These are phyloP conservation scores for Taiozyma sp. DNA, from an alignment of 1,139 yeast genomes.

Conservation along the genomic window DNA sequence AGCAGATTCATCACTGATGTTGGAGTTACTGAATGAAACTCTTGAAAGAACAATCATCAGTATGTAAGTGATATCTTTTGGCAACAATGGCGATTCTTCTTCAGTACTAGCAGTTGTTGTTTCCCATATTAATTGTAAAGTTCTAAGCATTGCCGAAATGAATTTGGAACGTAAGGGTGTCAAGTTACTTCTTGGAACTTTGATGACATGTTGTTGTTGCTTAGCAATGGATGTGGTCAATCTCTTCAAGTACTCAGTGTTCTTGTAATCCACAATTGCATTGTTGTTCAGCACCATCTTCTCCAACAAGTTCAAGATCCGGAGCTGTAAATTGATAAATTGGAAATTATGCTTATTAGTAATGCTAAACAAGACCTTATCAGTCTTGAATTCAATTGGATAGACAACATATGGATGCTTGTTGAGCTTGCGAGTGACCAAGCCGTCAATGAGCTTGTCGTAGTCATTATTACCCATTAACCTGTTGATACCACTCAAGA, in stretches of 20 bases:
- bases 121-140: slow-evolving; percentile 21
- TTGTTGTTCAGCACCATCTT: slow-evolving; percentile 34
- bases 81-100: slow-evolving; percentile 29
- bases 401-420: slow-evolving; percentile 14
- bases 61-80: slow-evolving; percentile 19
- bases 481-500: slow-evolving; percentile 43
- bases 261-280: slow-evolving; percentile 27
- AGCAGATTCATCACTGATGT: slow-evolving; percentile 34
- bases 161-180: slow-evolving; percentile 38
- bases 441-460: slow-evolving; percentile 23
- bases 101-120: slow-evolving; percentile 6
- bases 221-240: slow-evolving; percentile 42
- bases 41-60: slow-evolving; percentile 47
- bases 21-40: slow-evolving; percentile 49
- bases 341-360: slow-evolving; percentile 39
- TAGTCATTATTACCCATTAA: slow-evolving; percentile 45
- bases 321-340: slow-evolving; percentile 33
- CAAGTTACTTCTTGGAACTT: slow-evolving; percentile 42
- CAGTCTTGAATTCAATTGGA: slow-evolving; percentile 6
- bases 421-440: slow-evolving; percentile 17
- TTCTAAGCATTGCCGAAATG: slow-evolving; percentile 29
- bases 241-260: slow-evolving; percentile 33
- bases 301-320: slow-evolving; percentile 42
- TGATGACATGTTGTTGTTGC: slow-evolving; percentile 44
- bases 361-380: slow-evolving; percentile 6